Evolutionary conservation across 2,329 filamentous ascomycete genomes (phyloP).

Genomic region (Saccharata proteae): DNA sequence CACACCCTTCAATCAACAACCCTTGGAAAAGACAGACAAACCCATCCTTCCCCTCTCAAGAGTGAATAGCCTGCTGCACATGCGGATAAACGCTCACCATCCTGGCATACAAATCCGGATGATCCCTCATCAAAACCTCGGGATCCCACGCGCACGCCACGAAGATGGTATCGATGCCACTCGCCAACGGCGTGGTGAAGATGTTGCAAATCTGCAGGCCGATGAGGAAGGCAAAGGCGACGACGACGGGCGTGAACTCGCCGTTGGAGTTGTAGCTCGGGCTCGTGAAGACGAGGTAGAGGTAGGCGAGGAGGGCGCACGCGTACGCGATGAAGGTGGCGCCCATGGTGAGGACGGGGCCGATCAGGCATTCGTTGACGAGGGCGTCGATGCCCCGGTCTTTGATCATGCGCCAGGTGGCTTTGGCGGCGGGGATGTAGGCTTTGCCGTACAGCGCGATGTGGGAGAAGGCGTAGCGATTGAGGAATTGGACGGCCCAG

Average conservation of each 20-base stretch:
- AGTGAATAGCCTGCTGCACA: constrained; percentile 66
- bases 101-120: constrained; percentile 66
- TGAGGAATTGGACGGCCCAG: constrained; percentile 81
- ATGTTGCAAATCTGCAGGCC: constrained; percentile 82
- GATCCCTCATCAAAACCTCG: constrained; percentile 65
- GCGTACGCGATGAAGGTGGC: constrained; percentile 74
- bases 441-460: constrained; percentile 87
- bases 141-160: constrained; percentile 60
- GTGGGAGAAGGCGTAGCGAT: constrained; percentile 84
- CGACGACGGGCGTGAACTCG: constrained; percentile 61
- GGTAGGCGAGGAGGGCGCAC: constrained; percentile 67
- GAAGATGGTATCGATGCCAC: constrained; percentile 86
- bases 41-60: constrained; percentile 13
- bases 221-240: constrained; percentile 80
- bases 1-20: too few relatives aligned
- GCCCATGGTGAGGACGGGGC: constrained; percentile 55
- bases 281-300: constrained; percentile 77
- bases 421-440: constrained; percentile 77
- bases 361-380: constrained; percentile 71
- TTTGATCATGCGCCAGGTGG: constrained; percentile 85
- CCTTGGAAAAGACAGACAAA: background rate
- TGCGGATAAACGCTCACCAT: constrained; percentile 76
- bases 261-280: constrained; percentile 61
- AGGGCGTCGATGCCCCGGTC: constrained; percentile 83
- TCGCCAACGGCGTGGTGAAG: constrained; percentile 77